Percentiles rank a stretch among this genome's conserved stretches.
Conservation (phyloP, 2,329 filamentous ascomycete genomes). For the Bisporella sp. region DNA sequence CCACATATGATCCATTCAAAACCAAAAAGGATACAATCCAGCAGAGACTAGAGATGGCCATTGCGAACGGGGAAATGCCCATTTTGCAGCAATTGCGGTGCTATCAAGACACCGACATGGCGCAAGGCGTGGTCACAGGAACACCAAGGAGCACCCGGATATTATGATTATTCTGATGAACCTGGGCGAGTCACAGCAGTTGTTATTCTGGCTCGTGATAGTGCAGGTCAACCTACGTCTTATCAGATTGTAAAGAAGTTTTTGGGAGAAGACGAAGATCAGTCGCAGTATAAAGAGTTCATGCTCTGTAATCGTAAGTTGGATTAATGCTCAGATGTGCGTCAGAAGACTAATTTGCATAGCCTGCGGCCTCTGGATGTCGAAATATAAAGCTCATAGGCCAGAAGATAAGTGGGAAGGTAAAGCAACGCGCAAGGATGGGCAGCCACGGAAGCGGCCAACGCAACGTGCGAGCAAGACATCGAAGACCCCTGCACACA, state of each 20-base stretch:
- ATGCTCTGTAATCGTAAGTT: constrained; percentile 81
- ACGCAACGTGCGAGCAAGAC: background rate
- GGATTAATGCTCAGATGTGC: background rate
- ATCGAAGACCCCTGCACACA: background rate
- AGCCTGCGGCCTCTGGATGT: constrained; percentile 91
- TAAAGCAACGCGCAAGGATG: constrained; percentile 31
- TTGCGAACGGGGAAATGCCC: constrained; percentile 78
- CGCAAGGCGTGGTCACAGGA: constrained; percentile 84
- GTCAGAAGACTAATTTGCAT: constrained; percentile 16
- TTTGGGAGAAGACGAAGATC: constrained; percentile 54
- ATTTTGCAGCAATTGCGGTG: constrained; percentile 87
- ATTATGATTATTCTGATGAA: constrained; percentile 65
- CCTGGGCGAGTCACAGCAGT: constrained; percentile 70
- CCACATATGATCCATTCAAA: constrained; percentile 1
- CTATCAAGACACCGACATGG: constrained; percentile 95
- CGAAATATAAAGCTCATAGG: constrained; percentile 78
- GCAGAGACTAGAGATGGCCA: constrained; percentile 52
- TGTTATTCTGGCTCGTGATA: constrained; percentile 56
- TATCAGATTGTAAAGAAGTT: constrained; percentile 77
- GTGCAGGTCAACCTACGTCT: constrained; percentile 52
- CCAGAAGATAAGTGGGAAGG: constrained; percentile 74
- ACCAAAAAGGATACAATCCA: constrained; percentile 30
- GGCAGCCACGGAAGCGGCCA: background rate
- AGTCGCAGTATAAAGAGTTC: constrained; percentile 60
- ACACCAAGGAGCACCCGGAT: constrained; percentile 60